Evolutionary conservation across 352 stramenopile species (phyloP).

Genomic region (Pythium scleroteichum): DNA sequence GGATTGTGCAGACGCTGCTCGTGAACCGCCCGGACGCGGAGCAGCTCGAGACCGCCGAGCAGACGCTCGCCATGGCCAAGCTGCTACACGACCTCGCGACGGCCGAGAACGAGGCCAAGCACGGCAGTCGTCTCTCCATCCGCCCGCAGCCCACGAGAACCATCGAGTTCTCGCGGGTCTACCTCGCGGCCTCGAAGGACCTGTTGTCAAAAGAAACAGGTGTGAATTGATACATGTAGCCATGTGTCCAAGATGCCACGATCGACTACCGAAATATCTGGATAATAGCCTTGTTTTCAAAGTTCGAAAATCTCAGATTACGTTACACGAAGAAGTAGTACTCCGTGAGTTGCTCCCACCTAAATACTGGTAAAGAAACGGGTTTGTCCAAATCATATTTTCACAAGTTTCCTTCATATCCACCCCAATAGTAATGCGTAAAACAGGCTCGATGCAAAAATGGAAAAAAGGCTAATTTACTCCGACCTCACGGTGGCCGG

Average conservation of each 20-base stretch:
- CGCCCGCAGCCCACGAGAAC: slow-evolving; percentile 42
- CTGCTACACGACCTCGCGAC: slow-evolving; percentile 72
- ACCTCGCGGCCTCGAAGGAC: slow-evolving; percentile 69
- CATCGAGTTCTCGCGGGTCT: slow-evolving; percentile 70
- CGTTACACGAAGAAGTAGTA: background rate
- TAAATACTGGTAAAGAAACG: background rate
- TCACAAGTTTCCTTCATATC: slow-evolving; percentile 4
- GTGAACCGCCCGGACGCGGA: slow-evolving; percentile 40
- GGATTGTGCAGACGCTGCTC: slow-evolving; percentile 38
- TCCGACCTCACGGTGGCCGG: slow-evolving; percentile 43
- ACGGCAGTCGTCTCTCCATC: slow-evolving; percentile 64
- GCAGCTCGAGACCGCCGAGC: slow-evolving; percentile 58
- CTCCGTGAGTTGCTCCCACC: no score
- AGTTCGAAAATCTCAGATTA: slow-evolving; percentile 30
- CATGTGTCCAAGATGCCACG: background rate
- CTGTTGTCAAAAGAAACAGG: slow-evolving; percentile 64
- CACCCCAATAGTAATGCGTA: background rate
- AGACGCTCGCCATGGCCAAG: slow-evolving; percentile 78
- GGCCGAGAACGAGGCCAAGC: slow-evolving; percentile 61
- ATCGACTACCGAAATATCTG: slow-evolving; percentile 24
- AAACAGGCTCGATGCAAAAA: slow-evolving; percentile 8
- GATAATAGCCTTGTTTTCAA: slow-evolving; percentile 15
- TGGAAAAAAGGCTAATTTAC: slow-evolving; percentile 37
- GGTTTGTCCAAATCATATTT: background rate
- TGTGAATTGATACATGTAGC: slow-evolving; percentile 22